Evolutionary conservation across 257 asterid species (phyloP).

Genomic region (Ajuga chamaepitys): DNA sequence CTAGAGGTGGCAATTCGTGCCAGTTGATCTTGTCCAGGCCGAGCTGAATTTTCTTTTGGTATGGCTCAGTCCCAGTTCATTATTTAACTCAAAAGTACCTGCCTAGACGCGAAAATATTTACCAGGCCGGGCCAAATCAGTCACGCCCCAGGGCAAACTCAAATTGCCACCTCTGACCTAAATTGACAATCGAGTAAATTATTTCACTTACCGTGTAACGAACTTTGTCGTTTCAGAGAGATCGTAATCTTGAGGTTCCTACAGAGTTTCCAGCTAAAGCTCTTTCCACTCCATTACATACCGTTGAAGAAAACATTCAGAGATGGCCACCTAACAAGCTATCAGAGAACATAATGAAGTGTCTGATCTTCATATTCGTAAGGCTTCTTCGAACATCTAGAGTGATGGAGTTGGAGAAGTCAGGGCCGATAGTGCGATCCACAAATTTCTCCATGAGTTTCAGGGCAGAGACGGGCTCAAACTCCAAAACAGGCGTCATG

Average conservation of each 20-base stretch:
- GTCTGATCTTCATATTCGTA: slow-evolving; percentile 59
- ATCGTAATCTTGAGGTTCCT: slow-evolving; percentile 30
- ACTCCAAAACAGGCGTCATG: slow-evolving; percentile 24
- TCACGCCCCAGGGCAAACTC: no score
- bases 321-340: slow-evolving; percentile 80
- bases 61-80: no score
- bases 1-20: no score
- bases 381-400: slow-evolving; percentile 70
- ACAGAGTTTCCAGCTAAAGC: slow-evolving; percentile 25
- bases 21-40: no score
- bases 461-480: slow-evolving; percentile 54
- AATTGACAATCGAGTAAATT: no score
- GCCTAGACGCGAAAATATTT: no score
- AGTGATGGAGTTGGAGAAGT: slow-evolving; percentile 73
- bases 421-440: slow-evolving; percentile 61
- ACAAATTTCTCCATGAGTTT: slow-evolving; percentile 63
- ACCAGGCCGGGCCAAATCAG: no score
- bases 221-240: slow-evolving; percentile 40
- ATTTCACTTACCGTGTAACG: neutral
- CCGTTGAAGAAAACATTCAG: slow-evolving; percentile 62
- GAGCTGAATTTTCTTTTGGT: no score
- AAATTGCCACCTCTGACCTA: no score
- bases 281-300: slow-evolving; percentile 34
- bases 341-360: slow-evolving; percentile 83
- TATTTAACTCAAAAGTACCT: no score